phyloP scores from a whole-genome alignment of 176 grass and related monocot species.

The Zea mays region DNA sequence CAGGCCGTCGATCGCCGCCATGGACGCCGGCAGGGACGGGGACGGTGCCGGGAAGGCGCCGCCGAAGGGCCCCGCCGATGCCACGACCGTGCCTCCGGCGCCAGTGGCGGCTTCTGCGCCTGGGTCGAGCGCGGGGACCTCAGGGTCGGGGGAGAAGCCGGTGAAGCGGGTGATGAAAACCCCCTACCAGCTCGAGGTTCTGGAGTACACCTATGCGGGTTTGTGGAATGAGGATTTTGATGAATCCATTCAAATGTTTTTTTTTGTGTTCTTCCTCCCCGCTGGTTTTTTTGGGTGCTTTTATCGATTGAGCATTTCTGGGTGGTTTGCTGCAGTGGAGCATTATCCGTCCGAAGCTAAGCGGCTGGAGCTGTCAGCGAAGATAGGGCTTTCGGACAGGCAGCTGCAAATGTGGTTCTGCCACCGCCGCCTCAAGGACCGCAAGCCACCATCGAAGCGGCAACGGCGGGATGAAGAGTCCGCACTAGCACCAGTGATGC shows the following conservation, averaged over 20 bases:
- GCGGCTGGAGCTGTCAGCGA: conserved; percentile 71
- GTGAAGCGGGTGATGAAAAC: conserved; percentile 93
- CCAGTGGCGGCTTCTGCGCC: conserved; percentile 13
- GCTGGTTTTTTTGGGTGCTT: not conserved
- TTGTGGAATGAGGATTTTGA: conserved; percentile 22
- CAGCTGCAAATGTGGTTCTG: conserved; percentile 99
- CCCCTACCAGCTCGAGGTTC: conserved; percentile 87
- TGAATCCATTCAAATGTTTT: not conserved
- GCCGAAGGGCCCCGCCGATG: conserved; percentile 11
- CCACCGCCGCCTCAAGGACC: conserved; percentile 90
- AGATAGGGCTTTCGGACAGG: conserved; percentile 81
- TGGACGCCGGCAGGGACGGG: conserved; percentile 52
- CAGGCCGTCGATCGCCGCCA: conserved; percentile 26
- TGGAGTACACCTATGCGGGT: conserved; percentile 88
- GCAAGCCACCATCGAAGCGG: conserved; percentile 62
- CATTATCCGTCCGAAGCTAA: conserved; percentile 77
- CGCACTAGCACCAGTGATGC: conserved; percentile 2
- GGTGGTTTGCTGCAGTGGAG: conserved; percentile 58
- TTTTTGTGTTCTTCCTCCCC: not conserved
- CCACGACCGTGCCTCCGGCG: conserved; percentile 13
- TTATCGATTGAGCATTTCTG: conserved; percentile 22
- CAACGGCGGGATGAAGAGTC: conserved; percentile 62
- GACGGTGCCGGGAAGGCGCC: conserved; percentile 37
- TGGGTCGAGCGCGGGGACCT: conserved; percentile 17
- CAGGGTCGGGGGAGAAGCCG: conserved; percentile 57